phyloP scores from a whole-genome alignment of 1,284 basidiomycete species.

The Pseudozyma sp. region DNA sequence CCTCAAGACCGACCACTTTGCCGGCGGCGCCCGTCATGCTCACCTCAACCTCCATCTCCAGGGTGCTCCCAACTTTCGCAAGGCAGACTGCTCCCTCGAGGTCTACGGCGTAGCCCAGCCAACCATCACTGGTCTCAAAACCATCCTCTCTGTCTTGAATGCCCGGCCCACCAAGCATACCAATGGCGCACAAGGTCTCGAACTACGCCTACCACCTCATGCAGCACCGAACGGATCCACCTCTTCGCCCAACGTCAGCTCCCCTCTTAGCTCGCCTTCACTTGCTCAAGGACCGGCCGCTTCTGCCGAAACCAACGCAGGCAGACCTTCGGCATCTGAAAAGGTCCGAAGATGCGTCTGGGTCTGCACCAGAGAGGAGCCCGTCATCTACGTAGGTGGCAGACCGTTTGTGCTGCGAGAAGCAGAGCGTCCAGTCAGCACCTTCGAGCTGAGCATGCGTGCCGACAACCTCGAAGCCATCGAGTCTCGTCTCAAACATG shows the following conservation, averaged over 20 bases:
- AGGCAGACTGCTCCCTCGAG: slow-evolving; percentile 71
- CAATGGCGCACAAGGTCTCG: slow-evolving; percentile 20
- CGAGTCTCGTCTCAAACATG: slow-evolving; percentile 84
- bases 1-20: slow-evolving; percentile 78
- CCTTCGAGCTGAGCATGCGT: slow-evolving; percentile 86
- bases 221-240: slow-evolving; percentile 5
- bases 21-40: slow-evolving; percentile 45
- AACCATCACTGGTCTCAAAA: slow-evolving; percentile 88
- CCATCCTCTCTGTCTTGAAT: slow-evolving; percentile 86
- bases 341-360: slow-evolving; percentile 69
- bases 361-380: slow-evolving; percentile 78
- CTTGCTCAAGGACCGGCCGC: slow-evolving; percentile 2
- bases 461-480: slow-evolving; percentile 96
- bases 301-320: background rate
- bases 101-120: slow-evolving; percentile 80
- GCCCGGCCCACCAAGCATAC: slow-evolving; percentile 45
- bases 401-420: slow-evolving; percentile 96
- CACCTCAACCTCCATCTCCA: slow-evolving; percentile 82
- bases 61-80: slow-evolving; percentile 95
- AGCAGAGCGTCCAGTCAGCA: slow-evolving; percentile 83
- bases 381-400: slow-evolving; percentile 94
- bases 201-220: slow-evolving; percentile 20
- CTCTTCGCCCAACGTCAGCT: slow-evolving; percentile 11
- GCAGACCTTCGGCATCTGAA: slow-evolving; percentile 14
- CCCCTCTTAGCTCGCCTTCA: slow-evolving; percentile 22